Evolutionary conservation across 768 basidiomycete species (phyloP).

Genomic region (Antrodiella citrinella): DNA sequence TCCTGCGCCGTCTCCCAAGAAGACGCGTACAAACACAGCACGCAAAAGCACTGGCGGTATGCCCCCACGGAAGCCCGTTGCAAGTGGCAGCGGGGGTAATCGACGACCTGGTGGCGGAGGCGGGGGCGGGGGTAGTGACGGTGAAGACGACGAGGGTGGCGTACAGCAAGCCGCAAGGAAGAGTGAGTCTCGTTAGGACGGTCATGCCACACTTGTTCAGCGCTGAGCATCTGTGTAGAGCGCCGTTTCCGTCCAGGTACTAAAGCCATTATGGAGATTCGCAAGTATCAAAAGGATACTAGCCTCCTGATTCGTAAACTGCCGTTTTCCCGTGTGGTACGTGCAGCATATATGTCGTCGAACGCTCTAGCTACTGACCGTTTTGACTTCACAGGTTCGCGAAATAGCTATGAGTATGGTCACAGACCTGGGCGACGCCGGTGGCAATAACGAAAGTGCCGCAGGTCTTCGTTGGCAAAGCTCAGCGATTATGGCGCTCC

Average conservation of each 20-base stretch:
- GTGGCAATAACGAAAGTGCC: too few species aligned
- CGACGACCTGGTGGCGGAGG: slow-evolving; percentile 12
- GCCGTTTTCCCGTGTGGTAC: slow-evolving; percentile 86
- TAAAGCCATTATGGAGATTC: slow-evolving; percentile 83
- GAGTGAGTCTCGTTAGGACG: neutral
- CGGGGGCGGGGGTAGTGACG: slow-evolving; percentile 12
- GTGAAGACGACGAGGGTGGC: slow-evolving; percentile 14
- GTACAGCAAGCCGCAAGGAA: neutral
- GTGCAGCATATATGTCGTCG: slow-evolving; percentile 23
- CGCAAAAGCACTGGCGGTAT: slow-evolving; percentile 79
- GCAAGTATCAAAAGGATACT: slow-evolving; percentile 91
- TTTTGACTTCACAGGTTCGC: slow-evolving; percentile 55
- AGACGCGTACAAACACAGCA: slow-evolving; percentile 52
- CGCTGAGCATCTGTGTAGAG: slow-evolving; percentile 13
- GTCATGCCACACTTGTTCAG: neutral
- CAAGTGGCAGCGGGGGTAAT: slow-evolving; percentile 11
- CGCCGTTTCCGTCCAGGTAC: slow-evolving; percentile 86
- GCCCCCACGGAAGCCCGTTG: slow-evolving; percentile 27
- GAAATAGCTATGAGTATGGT: slow-evolving; percentile 92
- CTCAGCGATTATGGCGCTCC: slow-evolving; percentile 86
- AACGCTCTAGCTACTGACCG: neutral
- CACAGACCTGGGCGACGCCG: slow-evolving; percentile 61
- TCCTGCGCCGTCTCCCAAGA: slow-evolving; percentile 48
- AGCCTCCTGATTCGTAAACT: slow-evolving; percentile 82
- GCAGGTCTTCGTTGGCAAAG: slow-evolving; percentile 87